Percentiles rank a stretch among this genome's conserved stretches.
These are phyloP conservation scores for Sextonia rubra DNA, from an alignment of 164 flowering plant species.

Conservation along the genomic window DNA sequence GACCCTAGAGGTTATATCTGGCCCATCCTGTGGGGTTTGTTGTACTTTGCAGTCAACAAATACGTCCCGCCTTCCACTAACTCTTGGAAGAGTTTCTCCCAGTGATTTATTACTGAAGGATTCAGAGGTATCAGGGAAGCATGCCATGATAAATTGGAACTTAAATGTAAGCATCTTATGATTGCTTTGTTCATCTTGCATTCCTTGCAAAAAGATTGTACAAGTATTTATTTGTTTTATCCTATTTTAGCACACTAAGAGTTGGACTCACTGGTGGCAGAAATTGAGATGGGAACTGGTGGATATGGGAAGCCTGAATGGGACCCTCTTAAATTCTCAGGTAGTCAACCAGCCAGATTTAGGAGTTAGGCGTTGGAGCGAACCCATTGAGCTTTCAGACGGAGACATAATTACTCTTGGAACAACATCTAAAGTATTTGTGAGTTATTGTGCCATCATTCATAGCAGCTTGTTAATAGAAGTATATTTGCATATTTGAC, in stretches of 20 bases:
- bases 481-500: too few species aligned
- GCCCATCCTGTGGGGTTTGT: conserved; percentile 66
- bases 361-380: conserved; percentile 74
- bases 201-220: background rate
- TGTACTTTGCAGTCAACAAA: conserved; percentile 50
- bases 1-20: conserved; percentile 77
- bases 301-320: conserved; percentile 98
- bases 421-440: conserved; percentile 64
- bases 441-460: conserved; percentile 31
- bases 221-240: background rate
- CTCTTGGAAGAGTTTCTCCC: conserved; percentile 89
- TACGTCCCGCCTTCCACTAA: conserved; percentile 62
- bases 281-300: conserved; percentile 87
- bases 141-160: conserved; percentile 91
- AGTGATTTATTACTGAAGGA: conserved; percentile 72
- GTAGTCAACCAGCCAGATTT: conserved; percentile 52
- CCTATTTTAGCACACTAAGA: background rate
- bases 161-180: conserved; percentile 36
- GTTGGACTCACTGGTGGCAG: conserved; percentile 36
- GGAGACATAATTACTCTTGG: conserved; percentile 89
- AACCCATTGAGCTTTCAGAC: conserved; percentile 63
- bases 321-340: conserved; percentile 74
- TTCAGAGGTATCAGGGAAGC: conserved; percentile 94
- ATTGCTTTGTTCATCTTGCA: background rate
- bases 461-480: background rate